Percentiles rank a stretch among this genome's conserved stretches.
Conservation (phyloP, 1,139 yeast genomes). For the Debaryomycetaceae sp. region DNA sequence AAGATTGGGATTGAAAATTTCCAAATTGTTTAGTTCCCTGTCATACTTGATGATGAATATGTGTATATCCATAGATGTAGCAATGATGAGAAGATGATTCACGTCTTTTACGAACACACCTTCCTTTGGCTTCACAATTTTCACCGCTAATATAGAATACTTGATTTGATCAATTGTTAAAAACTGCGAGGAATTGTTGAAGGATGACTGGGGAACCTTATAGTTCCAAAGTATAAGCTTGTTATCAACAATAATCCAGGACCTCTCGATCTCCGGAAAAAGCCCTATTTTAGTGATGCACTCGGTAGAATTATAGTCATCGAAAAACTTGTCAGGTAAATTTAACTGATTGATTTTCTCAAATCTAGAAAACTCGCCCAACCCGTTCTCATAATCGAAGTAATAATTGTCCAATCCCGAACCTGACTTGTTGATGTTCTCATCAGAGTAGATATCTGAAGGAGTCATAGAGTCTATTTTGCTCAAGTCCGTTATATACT, state of each 20-base stretch:
- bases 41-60: constrained; percentile 69
- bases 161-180: constrained; percentile 79
- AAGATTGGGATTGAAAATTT: constrained; percentile 80
- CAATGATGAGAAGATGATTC: constrained; percentile 65
- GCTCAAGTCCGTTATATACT: constrained; percentile 43
- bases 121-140: constrained; percentile 72
- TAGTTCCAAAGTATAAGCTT: constrained; percentile 83
- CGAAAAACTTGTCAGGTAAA: constrained; percentile 81
- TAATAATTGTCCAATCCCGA: constrained; percentile 44
- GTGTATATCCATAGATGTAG: constrained; percentile 79
- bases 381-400: constrained; percentile 38
- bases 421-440: constrained; percentile 33
- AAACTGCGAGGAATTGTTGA: constrained; percentile 56
- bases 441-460: constrained; percentile 40
- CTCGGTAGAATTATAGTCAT: constrained; percentile 68
- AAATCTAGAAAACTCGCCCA: constrained; percentile 67
- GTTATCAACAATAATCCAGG: constrained; percentile 87
- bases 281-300: constrained; percentile 77
- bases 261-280: constrained; percentile 74
- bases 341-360: constrained; percentile 65
- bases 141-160: constrained; percentile 73
- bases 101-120: constrained; percentile 79
- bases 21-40: constrained; percentile 49
- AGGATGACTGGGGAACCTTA: constrained; percentile 51
- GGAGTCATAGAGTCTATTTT: constrained; percentile 47